phyloP scores from a whole-genome alignment of 2,329 filamentous ascomycete species.

The Neopestalotiopsis sp. region DNA sequence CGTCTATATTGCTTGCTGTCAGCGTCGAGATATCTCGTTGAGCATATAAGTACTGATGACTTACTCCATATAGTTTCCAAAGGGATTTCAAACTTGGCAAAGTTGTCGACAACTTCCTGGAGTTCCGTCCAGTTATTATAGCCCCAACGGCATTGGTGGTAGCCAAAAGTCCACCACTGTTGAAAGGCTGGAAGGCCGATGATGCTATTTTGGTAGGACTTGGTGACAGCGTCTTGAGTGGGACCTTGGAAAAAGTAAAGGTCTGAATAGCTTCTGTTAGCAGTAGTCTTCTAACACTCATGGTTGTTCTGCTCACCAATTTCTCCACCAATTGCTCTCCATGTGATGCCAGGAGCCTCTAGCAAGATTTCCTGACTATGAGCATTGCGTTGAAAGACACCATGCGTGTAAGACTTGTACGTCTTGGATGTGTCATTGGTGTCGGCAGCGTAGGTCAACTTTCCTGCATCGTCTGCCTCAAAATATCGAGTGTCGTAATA shows the following conservation, averaged over 20 bases:
- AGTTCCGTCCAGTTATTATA: constrained; percentile 76
- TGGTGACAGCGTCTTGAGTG: constrained; percentile 69
- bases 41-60: constrained; percentile 37
- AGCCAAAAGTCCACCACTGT: constrained; percentile 82
- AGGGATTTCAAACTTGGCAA: constrained; percentile 68
- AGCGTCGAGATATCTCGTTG: constrained; percentile 46
- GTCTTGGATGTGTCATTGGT: constrained; percentile 55
- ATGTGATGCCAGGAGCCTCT: constrained; percentile 68
- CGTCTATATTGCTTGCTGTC: constrained; percentile 53
- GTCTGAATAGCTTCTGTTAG: constrained; percentile 50
- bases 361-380: constrained; percentile 79
- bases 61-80: constrained; percentile 74
- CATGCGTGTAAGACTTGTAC: constrained; percentile 75
- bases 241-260: constrained; percentile 82
- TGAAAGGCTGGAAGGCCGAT: constrained; percentile 78
- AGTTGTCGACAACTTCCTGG: constrained; percentile 70
- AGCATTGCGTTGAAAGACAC: constrained; percentile 77
- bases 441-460: constrained; percentile 59
- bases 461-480: constrained; percentile 54
- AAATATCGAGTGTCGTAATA: constrained; percentile 84
- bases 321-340: constrained; percentile 76
- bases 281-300: not conserved
- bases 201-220: constrained; percentile 71
- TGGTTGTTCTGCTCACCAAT: constrained; percentile 44
- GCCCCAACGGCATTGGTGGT: constrained; percentile 84